Conservation (phyloP, 345 rosid genomes). For the Eucalyptus grandis region DNA sequence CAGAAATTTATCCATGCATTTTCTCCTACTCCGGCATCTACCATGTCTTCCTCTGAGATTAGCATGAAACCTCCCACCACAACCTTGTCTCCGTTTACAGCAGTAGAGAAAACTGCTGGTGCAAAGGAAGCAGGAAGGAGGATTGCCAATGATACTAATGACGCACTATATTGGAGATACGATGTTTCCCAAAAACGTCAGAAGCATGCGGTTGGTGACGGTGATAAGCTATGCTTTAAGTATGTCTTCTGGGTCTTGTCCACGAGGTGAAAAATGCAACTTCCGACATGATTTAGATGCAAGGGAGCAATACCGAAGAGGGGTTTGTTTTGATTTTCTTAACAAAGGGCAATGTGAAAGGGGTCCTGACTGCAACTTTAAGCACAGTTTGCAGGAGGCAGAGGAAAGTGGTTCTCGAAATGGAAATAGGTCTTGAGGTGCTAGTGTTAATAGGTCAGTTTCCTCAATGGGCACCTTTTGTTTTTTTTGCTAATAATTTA, state of each 20-base stretch:
- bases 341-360: constrained; percentile 86
- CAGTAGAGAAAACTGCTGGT: constrained; percentile 21
- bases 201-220: constrained; percentile 45
- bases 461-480: not conserved
- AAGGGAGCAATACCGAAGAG: constrained; percentile 73
- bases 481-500: not conserved
- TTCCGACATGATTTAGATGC: constrained; percentile 70
- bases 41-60: constrained; percentile 73
- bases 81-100: constrained; percentile 56
- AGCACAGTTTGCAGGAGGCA: constrained; percentile 66
- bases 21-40: constrained; percentile 72
- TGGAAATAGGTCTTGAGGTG: constrained; percentile 37
- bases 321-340: constrained; percentile 89
- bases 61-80: constrained; percentile 58
- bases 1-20: constrained; percentile 93
- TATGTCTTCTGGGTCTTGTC: constrained; percentile 83
- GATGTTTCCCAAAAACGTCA: constrained; percentile 77
- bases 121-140: constrained; percentile 42
- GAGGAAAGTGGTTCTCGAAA: constrained; percentile 23
- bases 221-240: constrained; percentile 67
- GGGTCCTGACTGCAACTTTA: constrained; percentile 87
- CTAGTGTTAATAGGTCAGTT: too few relatives aligned
- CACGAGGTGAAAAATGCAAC: constrained; percentile 64
- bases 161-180: constrained; percentile 87
- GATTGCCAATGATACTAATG: constrained; percentile 23